Percentiles rank a stretch among this genome's conserved stretches.
Conservation (phyloP, 2,329 filamentous ascomycete genomes). For the Penicillium sp. region DNA sequence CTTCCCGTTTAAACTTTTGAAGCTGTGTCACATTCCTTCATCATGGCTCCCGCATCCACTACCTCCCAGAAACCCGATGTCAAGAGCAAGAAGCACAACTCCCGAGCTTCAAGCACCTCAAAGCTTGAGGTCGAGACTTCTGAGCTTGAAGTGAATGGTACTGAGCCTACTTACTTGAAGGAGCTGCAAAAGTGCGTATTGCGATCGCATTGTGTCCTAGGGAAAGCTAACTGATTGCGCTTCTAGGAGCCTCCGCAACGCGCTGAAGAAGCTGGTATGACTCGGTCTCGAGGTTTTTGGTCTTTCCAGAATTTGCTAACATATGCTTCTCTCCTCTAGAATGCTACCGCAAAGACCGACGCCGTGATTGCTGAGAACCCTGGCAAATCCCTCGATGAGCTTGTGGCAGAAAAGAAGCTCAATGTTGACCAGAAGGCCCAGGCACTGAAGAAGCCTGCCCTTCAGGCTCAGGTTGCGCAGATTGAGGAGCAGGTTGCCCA, state of each 20-base stretch:
- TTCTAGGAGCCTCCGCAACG: slow-evolving; percentile 76
- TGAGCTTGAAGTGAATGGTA: slow-evolving; percentile 50
- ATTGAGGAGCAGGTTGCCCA: slow-evolving; percentile 58
- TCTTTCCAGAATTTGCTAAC: slow-evolving; percentile 9
- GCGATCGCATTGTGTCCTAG: slow-evolving; percentile 2
- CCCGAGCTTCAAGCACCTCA: slow-evolving; percentile 37
- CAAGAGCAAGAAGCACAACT: slow-evolving; percentile 59
- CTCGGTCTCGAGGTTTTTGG: background rate
- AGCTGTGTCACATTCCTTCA: slow-evolving; percentile 23
- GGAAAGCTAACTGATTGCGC: slow-evolving; percentile 15
- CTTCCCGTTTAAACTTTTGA: slow-evolving; percentile 8
- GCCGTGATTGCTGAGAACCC: slow-evolving; percentile 57
- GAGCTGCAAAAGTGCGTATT: slow-evolving; percentile 78
- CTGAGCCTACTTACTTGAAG: slow-evolving; percentile 74
- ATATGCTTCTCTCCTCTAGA: slow-evolving; percentile 37
- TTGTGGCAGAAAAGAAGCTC: slow-evolving; percentile 58
- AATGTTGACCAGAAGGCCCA: slow-evolving; percentile 62
- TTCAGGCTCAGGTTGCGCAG: slow-evolving; percentile 53
- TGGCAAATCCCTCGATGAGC: slow-evolving; percentile 56
- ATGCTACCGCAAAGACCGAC: slow-evolving; percentile 56
- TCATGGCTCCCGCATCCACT: slow-evolving; percentile 59
- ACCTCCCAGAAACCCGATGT: slow-evolving; percentile 57
- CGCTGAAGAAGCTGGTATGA: slow-evolving; percentile 88
- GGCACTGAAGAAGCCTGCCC: slow-evolving; percentile 56
- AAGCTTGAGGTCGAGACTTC: slow-evolving; percentile 29